Conservation (phyloP, 2,329 filamentous ascomycete species). For the Trichoderma sp. region DNA sequence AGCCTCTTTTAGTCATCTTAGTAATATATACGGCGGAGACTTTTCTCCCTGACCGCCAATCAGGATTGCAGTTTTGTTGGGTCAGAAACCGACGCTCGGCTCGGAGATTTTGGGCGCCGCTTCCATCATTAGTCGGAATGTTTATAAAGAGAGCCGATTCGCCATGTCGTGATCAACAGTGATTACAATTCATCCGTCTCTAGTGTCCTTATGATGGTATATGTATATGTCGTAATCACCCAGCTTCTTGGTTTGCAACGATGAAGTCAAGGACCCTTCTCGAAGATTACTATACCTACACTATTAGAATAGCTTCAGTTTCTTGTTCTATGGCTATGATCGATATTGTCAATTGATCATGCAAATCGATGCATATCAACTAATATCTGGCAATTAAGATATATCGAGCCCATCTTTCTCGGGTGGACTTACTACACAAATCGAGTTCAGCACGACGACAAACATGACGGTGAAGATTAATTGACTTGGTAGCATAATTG, state of each 20-base stretch:
- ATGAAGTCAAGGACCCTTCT: neutral
- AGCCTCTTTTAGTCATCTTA: neutral
- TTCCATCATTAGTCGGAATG: neutral
- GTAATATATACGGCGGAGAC: neutral
- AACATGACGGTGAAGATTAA: too few species aligned
- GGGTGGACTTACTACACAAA: too few species aligned
- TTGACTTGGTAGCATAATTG: neutral
- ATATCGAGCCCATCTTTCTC: too few species aligned
- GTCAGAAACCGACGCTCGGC: neutral
- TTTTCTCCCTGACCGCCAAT: neutral
- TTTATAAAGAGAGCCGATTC: neutral
- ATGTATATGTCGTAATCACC: neutral
- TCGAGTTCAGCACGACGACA: too few species aligned
- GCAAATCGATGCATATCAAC: too few species aligned
- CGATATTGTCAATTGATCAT: too few species aligned
- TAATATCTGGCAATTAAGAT: too few species aligned
- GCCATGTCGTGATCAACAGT: neutral
- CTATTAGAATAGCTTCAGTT: too few species aligned
- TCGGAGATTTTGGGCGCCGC: neutral
- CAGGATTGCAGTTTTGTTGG: neutral
- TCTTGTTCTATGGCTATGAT: too few species aligned
- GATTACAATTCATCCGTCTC: neutral
- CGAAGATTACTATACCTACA: neutral
- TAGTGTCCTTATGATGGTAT: fast-evolving
- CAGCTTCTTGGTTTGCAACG: neutral